Conservation (phyloP, 345 rosid genomes). For the Eucalyptus paniculata region DNA sequence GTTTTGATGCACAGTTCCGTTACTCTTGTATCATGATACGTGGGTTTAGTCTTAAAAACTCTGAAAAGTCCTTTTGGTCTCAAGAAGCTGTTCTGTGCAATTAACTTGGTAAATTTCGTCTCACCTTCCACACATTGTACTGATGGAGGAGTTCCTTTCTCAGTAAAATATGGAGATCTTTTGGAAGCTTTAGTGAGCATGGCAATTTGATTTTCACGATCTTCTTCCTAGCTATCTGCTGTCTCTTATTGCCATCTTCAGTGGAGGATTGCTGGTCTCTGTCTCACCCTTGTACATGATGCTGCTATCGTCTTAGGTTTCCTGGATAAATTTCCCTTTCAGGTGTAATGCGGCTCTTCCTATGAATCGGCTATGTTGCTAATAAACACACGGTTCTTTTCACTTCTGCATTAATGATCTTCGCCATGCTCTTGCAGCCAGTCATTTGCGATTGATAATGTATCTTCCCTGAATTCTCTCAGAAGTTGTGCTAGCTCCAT, state of each 20-base stretch:
- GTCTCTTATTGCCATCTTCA: not conserved
- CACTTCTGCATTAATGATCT: not conserved
- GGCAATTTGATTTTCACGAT: not conserved
- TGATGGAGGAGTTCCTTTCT: not conserved
- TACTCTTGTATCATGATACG: slow-evolving; percentile 25
- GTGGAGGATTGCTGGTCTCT: not conserved
- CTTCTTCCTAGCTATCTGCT: not conserved
- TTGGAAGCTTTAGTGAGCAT: not conserved
- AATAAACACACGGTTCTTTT: too few relatives aligned
- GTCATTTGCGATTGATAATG: too few relatives aligned
- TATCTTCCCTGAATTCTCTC: too few relatives aligned
- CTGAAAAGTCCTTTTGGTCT: slow-evolving; percentile 10
- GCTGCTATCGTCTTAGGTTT: not conserved
- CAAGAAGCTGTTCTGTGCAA: slow-evolving; percentile 7
- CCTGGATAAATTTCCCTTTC: not conserved
- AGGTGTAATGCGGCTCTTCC: not conserved
- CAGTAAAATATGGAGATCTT: not conserved
- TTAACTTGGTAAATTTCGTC: not conserved
- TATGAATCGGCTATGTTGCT: not conserved
- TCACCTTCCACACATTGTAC: not conserved
- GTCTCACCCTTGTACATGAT: not conserved
- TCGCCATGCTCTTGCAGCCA: not conserved
- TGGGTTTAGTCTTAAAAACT: slow-evolving; percentile 3
- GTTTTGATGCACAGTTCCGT: not conserved
- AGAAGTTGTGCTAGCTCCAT: too few relatives aligned